Percentiles rank a stretch among this genome's conserved stretches.
Conservation (phyloP, 371 early-diverging fungal genomes). For the Mucor lusitanicus region DNA sequence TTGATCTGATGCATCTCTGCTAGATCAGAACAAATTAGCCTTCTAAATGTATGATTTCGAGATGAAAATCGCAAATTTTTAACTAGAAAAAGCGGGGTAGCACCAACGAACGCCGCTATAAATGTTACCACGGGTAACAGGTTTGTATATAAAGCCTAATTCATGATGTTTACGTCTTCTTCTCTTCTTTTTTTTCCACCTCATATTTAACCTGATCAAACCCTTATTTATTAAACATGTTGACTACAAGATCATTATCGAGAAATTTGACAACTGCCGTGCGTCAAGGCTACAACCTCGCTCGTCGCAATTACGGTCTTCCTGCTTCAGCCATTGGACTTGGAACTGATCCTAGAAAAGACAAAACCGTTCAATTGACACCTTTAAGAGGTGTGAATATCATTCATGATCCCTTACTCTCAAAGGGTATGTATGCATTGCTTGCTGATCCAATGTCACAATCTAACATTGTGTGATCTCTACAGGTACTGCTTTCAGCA, state of each 20-base stretch:
- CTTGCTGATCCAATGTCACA: neutral
- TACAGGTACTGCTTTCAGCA: conserved; percentile 64
- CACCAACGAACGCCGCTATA: neutral
- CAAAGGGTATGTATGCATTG: conserved; percentile 8
- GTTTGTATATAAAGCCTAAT: neutral
- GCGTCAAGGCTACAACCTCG: conserved; percentile 2
- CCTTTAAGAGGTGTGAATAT: conserved; percentile 57
- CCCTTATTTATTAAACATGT: neutral
- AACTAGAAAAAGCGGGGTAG: conserved; percentile 2
- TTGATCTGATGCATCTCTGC: neutral
- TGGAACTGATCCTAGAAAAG: conserved; percentile 51
- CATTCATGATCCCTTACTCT: conserved; percentile 60
- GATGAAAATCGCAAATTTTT: neutral
- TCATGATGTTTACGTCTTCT: neutral
- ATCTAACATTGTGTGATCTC: neutral
- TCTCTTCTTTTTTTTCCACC: neutral
- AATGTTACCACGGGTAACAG: neutral
- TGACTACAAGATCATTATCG: conserved; percentile 3
- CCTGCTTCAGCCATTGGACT: conserved; percentile 26
- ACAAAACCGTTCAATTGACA: conserved; percentile 57
- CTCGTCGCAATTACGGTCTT: conserved; percentile 21
- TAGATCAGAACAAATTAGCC: neutral
- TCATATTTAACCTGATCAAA: neutral
- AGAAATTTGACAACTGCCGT: conserved; percentile 4
- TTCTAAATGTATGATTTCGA: neutral